Base-by-base conservation (phyloP, 768 basidiomycete genomes). In the Mycena indigotica region DNA sequence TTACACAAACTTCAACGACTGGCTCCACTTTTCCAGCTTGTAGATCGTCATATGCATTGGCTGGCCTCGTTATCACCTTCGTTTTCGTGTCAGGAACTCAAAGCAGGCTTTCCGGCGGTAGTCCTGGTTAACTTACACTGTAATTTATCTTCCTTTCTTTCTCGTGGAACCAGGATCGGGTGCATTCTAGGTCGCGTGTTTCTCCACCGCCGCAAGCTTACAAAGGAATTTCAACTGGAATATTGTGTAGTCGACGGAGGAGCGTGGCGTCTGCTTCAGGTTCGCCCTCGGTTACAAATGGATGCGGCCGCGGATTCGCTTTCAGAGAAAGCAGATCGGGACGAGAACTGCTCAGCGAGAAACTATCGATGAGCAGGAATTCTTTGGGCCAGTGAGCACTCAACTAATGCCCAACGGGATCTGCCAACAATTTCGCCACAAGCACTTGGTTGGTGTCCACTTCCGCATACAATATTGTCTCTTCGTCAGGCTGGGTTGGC, bases 321-420 rank as follows among this genome's bases (percentile, higher is more conserved):
- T 24, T 38, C 44, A 65, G 29, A 5, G 63, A 56, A 19, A 61
- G 29, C 5, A 65, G 55, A 29, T 62, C 60, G 2, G 63, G 63
- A 4, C 63, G 63, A n/a, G 63, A 64, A 35, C 63, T 64, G 32
- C 12, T 26, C 0, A 2, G 26, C 1, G 4, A 3, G 19, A 16
- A 24, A 6, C 24, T 30, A 8, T 1, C 3, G 2, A 19, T 10
- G 19, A 8, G n/a, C 19, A 38, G n/a, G 1, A 49, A 2, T 24
- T n/a, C n/a, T n/a, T n/a, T n/a, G n/a, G 19, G 23, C 1, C 26
- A 51, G 24, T 4, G 44, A 60, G n/a, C 39, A 44, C 41, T 13
- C 41, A 44, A 65, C 63, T 65, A 65, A 55, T 65, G 63, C 5
- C 63, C 63, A 29, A 62, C 60, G 4, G 60, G 51, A 40, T 65